Percentiles rank a stretch among this genome's conserved stretches.
Evolutionary conservation across 2,329 filamentous ascomycete species (phyloP).

Genomic region (Epichloe hybrida): DNA sequence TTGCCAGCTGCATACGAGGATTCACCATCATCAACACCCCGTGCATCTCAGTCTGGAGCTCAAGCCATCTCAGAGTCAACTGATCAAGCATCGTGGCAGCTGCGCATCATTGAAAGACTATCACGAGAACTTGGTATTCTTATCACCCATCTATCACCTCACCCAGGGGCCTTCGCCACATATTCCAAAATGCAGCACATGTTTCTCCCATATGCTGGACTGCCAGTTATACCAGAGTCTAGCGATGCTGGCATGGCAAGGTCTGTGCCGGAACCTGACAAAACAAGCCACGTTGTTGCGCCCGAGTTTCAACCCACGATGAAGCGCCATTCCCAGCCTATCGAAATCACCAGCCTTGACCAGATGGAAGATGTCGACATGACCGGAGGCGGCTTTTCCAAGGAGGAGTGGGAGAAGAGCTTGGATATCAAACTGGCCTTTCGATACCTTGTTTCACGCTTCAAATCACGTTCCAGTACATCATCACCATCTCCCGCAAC

Average conservation of each 20-base stretch:
- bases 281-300: slow-evolving; percentile 11
- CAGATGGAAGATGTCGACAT: slow-evolving; percentile 13
- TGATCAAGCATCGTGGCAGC: slow-evolving; percentile 50
- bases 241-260: slow-evolving; percentile 19
- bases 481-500: slow-evolving; percentile 29
- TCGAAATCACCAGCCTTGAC: slow-evolving; percentile 22
- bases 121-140: slow-evolving; percentile 76
- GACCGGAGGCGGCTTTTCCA: slow-evolving; percentile 30
- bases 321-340: slow-evolving; percentile 21
- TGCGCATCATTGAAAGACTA: slow-evolving; percentile 68
- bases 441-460: slow-evolving; percentile 67
- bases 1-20: slow-evolving; percentile 42
- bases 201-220: slow-evolving; percentile 63
- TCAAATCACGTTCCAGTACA: slow-evolving; percentile 39
- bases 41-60: slow-evolving; percentile 23
- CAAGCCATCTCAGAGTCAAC: slow-evolving; percentile 17
- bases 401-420: slow-evolving; percentile 89
- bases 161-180: slow-evolving; percentile 79
- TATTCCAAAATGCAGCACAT: slow-evolving; percentile 54
- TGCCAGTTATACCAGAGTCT: slow-evolving; percentile 50
- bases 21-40: slow-evolving; percentile 29
- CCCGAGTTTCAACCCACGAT: slow-evolving; percentile 37
- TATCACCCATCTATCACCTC: slow-evolving; percentile 63
- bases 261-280: slow-evolving; percentile 12
- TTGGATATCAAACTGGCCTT: slow-evolving; percentile 88